Evolutionary conservation across 73 alveolate species (phyloP).

Genomic region (Uronychia setigera): DNA sequence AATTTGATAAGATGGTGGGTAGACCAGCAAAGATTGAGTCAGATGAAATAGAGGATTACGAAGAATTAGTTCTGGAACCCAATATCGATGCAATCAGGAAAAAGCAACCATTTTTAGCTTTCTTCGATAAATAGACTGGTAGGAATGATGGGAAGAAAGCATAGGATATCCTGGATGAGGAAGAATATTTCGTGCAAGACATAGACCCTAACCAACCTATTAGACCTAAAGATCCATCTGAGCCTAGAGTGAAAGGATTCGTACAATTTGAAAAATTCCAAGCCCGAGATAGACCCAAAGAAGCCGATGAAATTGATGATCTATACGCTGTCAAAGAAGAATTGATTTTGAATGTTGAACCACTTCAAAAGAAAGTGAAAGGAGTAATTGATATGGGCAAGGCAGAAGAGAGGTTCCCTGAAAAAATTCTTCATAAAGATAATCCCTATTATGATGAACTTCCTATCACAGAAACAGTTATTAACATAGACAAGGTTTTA

Average conservation of each 20-base stretch:
- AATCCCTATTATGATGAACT: conserved; percentile 50
- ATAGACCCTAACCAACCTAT: conserved; percentile 39
- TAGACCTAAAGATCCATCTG: conserved; percentile 26
- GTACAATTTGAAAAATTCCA: not conserved
- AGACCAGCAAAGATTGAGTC: conserved; percentile 52
- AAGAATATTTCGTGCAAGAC: conserved; percentile 15
- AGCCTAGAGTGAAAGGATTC: conserved; percentile 18
- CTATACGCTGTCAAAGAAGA: conserved; percentile 27
- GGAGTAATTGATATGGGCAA: conserved; percentile 55
- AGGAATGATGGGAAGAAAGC: conserved; percentile 61
- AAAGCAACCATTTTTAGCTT: conserved; percentile 37
- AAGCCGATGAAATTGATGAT: conserved; percentile 8
- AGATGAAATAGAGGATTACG: conserved; percentile 34
- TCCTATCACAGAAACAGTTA: conserved; percentile 43
- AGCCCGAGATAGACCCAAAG: conserved; percentile 17
- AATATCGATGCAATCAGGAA: conserved; percentile 57
- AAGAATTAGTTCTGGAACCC: conserved; percentile 56
- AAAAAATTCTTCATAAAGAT: conserved; percentile 17
- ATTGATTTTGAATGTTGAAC: conserved; percentile 18
- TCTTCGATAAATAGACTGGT: conserved; percentile 59
- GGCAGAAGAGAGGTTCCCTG: conserved; percentile 59
- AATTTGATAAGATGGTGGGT: conserved; percentile 64
- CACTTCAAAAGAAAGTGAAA: conserved; percentile 35
- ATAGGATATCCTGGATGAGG: conserved; percentile 42
- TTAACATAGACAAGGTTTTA: conserved; percentile 56